These are phyloP conservation scores for Durusdinium trenchii DNA, from an alignment of 73 alveolate species.

Conservation along the genomic window DNA sequence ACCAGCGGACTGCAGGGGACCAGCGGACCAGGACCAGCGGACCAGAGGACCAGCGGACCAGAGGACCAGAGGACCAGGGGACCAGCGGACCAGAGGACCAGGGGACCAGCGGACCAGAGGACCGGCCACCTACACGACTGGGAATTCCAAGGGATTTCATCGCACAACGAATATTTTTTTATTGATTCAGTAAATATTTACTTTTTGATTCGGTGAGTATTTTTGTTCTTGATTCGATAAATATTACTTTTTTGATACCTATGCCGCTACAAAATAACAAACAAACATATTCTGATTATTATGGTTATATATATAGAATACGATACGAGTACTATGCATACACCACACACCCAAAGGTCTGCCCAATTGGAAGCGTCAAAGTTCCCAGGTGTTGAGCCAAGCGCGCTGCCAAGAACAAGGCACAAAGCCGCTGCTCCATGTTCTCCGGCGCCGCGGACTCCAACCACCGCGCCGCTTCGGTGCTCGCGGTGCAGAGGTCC, in stretches of 20 bases:
- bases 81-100: no score
- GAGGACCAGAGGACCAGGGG: no score
- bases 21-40: no score
- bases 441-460: not conserved
- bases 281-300: not conserved
- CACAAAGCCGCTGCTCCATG: slow-evolving; percentile 38
- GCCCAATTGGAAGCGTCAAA: no score
- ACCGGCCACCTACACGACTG: no score
- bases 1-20: no score
- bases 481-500: slow-evolving; percentile 8
- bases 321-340: no score
- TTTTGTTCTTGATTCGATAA: not conserved
- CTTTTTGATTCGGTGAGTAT: not conserved
- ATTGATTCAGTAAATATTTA: not conserved
- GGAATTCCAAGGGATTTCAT: no score
- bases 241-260: not conserved
- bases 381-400: slow-evolving; percentile 18
- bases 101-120: no score
- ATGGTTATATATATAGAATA: not conserved
- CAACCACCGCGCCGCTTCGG: not conserved
- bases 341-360: no score
- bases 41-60: no score
- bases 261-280: not conserved
- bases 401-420: slow-evolving; percentile 24
- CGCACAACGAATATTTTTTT: no score